Base-by-base conservation (phyloP, 83 land plant genomes). In the Thuja plicata region DNA sequence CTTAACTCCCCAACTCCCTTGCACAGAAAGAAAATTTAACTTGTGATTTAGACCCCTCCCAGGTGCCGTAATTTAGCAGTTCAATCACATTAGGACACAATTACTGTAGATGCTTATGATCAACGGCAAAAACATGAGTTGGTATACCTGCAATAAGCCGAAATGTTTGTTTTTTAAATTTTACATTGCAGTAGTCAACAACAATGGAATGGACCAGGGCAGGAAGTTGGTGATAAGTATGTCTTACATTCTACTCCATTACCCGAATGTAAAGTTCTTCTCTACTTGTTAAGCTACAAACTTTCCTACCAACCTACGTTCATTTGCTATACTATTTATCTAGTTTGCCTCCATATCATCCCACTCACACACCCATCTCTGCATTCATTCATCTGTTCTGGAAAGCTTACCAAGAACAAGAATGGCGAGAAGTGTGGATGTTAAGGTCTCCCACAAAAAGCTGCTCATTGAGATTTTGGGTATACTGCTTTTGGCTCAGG, bases 61-160 rank as follows among this genome's bases (percentile, higher is more conserved):
- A 66, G 73, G 73, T 66, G 32, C 73, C 73, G 70, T 62, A 62
- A 24, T 62, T 73, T 9, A 73, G 11, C 78, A 76, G 38, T 15
- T 15, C 38, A 76, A 76, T 76, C 35, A 35, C 79, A 35, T 34
- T 13, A 76, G 32, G 15, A 76, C 38, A 76, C 13, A 1, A 35
- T 76, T 76, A 76, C 79, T 32, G 35, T 76, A 34, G 17, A 76
- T 76, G 79, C 79, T 76, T 76, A 76, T 76, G 3, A 76, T 35
- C 79, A 76, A 76, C 79, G 79, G 13, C 40, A 76, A 35, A 76
- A 76, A 10, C 1, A 32, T 35, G 1, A 34, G 79, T 76, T 76
- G 79, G 79, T 76, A 76, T 76, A 76, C 79, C 79, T 32, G 79
- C 79, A 76, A 32, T 76, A 76, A 76, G 35, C 79, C 79, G 35